Percentiles rank a stretch among this genome's conserved stretches.
Evolutionary conservation across 1,284 basidiomycete species (phyloP).

Genomic region (Moesziomyces parantarcticus): DNA sequence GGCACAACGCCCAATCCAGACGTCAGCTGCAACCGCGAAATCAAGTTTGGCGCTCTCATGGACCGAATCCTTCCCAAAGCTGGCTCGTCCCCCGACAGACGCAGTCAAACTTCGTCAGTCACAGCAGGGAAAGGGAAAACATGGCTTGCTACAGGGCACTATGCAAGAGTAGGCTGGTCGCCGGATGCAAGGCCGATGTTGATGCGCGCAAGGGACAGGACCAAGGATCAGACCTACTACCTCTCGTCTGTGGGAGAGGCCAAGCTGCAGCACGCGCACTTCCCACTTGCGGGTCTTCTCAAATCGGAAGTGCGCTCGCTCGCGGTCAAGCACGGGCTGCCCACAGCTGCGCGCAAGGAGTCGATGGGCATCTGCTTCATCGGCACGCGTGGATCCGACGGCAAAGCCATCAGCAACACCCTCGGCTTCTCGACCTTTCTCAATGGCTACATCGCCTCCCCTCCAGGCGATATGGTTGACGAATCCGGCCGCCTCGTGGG

Average conservation of each 20-base stretch:
- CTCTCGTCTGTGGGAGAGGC: slow-evolving; percentile 72
- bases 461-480: slow-evolving; percentile 77
- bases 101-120: not conserved
- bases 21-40: slow-evolving; percentile 90
- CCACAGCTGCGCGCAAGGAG: slow-evolving; percentile 82
- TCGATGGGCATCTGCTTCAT: slow-evolving; percentile 99
- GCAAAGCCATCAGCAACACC: slow-evolving; percentile 13
- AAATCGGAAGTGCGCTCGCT: slow-evolving; percentile 78
- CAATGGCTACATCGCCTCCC: slow-evolving; percentile 78
- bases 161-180: slow-evolving; percentile 76
- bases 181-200: slow-evolving; percentile 22
- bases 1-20: slow-evolving; percentile 85
- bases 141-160: slow-evolving; percentile 89
- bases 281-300: slow-evolving; percentile 68
- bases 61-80: slow-evolving; percentile 67
- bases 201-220: slow-evolving; percentile 55
- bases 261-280: slow-evolving; percentile 74
- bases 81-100: not conserved
- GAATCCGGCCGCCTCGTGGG: slow-evolving; percentile 74
- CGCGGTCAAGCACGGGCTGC: slow-evolving; percentile 77
- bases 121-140: slow-evolving; percentile 30
- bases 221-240: slow-evolving; percentile 95
- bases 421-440: slow-evolving; percentile 38
- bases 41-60: slow-evolving; percentile 91
- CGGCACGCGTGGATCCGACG: slow-evolving; percentile 72